Evolutionary conservation across 2,329 filamentous ascomycete species (phyloP), one percentile per base, ranked within the genome.

Genomic region (Arthrobotrys musiformis): DNA sequence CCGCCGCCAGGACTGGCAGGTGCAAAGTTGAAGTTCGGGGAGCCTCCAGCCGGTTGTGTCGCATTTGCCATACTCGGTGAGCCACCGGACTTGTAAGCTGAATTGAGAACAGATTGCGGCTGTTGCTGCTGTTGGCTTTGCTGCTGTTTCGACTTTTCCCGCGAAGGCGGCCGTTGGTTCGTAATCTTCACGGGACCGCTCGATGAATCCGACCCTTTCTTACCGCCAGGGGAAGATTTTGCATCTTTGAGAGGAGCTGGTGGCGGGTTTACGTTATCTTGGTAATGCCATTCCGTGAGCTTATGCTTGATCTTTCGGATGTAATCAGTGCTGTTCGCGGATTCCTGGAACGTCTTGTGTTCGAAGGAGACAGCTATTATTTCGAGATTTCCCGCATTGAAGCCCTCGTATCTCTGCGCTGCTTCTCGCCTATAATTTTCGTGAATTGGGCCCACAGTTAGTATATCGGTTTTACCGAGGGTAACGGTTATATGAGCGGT

Each of bases 361-460:
- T 81, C 80, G 64, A 80, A 81, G 11, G 79, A 80, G 67, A 79
- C 79, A 6, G 80, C 80, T 61, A 81, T 81, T 73, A 81, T 81
- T 46, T 81, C 78, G 33, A 81, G 68, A 42, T 81, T 81, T 35
- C 78, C 62, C 56, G 73, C 78, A 63, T 79, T 81, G 68, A 79
- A 80, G 42, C 80, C 80, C 33, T 79, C 79, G 37, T 79, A 80
- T 50, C 75, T 79, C 19, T 79, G 78, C 22, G 74, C 79, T 37
- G 79, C 79, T 64, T 78, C 46, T 30, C 79, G 75, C 42, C 79
- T 80, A 48, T 62, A 66, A 19, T 54, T 64, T 40, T 58, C 54
- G 30, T 24, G 22, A 52, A 52, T 1, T 11, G 15, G 48, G 2
- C 15, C 54, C 54, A 33, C 19, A 52, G 60, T 62, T 67, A 70